Evolutionary conservation across 306 rosid genomes (phyloP), one percentile per base, ranked within the genome.

Genomic region (Sophora flavescens): DNA sequence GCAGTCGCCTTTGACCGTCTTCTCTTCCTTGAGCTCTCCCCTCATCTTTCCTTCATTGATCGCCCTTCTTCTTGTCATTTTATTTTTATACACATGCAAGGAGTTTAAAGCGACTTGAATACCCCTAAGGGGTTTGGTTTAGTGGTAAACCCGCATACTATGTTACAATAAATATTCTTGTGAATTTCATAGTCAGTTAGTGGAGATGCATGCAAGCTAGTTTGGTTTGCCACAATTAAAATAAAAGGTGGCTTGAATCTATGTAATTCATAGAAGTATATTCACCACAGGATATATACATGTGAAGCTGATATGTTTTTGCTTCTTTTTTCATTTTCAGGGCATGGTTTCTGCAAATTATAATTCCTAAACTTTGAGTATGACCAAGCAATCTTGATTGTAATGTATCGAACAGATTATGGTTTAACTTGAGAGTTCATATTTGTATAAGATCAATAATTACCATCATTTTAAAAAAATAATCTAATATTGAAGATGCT

Each of bases 301-400:
- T 36, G 38, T 70, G 67, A 74, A 63, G 17, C 82, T 71, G 36
- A 72, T 73, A 6, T 67, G 38, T 50, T 48, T 18, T 6, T 15
- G 18, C 48, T 78, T 67, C n/a, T n/a, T n/a, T 60, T 2, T 67
- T 2, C 67, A 45, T 53, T 47, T 83, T 75, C 92, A 92, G 97
- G 92, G 93, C 90, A 63, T 96, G 96, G 62, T 76, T 92, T 70
- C 86, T 92, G 10, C 91, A 83, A n/a, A 84, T 90, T 32, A 66
- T 74, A 70, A 67, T 92, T 83, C 93, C 97, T 8, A 92, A 92
- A 77, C 62, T 83, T 68, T 84, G 85, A 90, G 81, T 35, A n/a
- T 68, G 52, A 57, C 4, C 47, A 30, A 26, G 22, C 42, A 48
- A 2, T 26, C 56, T 68, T 70, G 63, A 64, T 68, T 64, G 54